phyloP scores from a whole-genome alignment of 2,329 filamentous ascomycete genomes.

The Verticillium zaregamsianum region DNA sequence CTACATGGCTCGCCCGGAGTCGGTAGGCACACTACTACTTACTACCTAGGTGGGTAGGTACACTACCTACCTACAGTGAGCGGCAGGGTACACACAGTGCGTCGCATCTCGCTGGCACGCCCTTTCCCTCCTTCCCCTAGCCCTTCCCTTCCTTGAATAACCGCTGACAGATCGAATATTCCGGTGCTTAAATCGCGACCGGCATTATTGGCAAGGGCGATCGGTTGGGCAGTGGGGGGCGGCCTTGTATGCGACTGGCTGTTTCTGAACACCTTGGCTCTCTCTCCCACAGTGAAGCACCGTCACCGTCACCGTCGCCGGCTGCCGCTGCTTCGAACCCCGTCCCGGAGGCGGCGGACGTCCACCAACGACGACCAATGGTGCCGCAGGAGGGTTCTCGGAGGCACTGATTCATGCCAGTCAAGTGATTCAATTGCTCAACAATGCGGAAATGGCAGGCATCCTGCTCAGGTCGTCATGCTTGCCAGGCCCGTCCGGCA shows the following conservation, averaged over 20 bases:
- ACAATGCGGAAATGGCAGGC: background rate
- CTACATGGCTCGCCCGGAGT: background rate
- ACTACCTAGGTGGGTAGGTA: too few relatives aligned
- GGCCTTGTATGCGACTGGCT: background rate
- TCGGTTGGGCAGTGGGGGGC: background rate
- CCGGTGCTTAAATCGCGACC: background rate
- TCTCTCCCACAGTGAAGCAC: background rate
- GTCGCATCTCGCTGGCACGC: background rate
- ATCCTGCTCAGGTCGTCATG: background rate
- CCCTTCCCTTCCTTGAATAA: background rate
- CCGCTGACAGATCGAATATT: background rate
- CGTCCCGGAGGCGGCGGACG: too few relatives aligned
- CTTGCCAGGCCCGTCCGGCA: background rate
- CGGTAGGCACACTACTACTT: too few relatives aligned
- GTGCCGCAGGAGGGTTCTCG: too few relatives aligned
- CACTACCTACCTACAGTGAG: too few relatives aligned
- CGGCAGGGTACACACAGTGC: background rate
- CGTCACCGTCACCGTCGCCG: background rate
- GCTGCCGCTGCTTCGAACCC: background rate
- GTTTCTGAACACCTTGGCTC: background rate
- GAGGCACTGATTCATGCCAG: too few relatives aligned
- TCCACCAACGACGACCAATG: too few relatives aligned
- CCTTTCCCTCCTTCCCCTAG: background rate
- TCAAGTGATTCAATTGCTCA: background rate
- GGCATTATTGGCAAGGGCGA: background rate